phyloP scores from a whole-genome alignment of 306 rosid genomes.

The Styphnolobium japonicum region DNA sequence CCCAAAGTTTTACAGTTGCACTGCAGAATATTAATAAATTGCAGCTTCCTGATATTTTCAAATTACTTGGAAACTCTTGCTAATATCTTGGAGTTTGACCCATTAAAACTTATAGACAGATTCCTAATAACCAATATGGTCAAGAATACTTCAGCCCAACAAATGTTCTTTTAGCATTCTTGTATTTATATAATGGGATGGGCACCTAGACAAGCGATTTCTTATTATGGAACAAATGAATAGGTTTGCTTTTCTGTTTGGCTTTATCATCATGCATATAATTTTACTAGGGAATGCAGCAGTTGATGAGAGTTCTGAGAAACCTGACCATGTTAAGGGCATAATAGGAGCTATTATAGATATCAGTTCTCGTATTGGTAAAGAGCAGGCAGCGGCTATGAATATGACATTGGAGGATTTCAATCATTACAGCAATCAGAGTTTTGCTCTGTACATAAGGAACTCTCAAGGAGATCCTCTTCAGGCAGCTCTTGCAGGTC shows the following conservation, averaged over 20 bases:
- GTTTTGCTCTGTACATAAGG: slow-evolving; percentile 11
- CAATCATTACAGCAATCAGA: slow-evolving; percentile 7
- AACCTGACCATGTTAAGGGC: not conserved
- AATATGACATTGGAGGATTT: slow-evolving; percentile 42
- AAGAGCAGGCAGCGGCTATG: slow-evolving; percentile 49
- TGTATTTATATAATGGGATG: not conserved
- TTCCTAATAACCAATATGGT: not conserved
- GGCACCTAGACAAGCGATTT: not conserved
- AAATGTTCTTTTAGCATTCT: not conserved
- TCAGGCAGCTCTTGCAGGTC: slow-evolving; percentile 44
- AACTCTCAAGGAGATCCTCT: slow-evolving; percentile 34
- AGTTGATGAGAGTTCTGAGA: not conserved
- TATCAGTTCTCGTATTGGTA: slow-evolving; percentile 37
- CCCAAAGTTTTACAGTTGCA: no score
- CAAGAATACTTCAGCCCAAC: not conserved
- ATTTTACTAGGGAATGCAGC: not conserved
- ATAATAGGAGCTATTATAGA: slow-evolving; percentile 45
- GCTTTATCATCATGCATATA: not conserved
- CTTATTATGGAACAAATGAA: not conserved
- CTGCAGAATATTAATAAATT: not conserved
- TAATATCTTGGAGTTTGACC: not conserved
- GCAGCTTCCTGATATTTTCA: not conserved
- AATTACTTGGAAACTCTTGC: not conserved
- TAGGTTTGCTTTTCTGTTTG: not conserved
- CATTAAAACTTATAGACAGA: not conserved